Conservation (phyloP, 2,329 filamentous ascomycete species). For the Arthrobotrys pseudoclavata region DNA sequence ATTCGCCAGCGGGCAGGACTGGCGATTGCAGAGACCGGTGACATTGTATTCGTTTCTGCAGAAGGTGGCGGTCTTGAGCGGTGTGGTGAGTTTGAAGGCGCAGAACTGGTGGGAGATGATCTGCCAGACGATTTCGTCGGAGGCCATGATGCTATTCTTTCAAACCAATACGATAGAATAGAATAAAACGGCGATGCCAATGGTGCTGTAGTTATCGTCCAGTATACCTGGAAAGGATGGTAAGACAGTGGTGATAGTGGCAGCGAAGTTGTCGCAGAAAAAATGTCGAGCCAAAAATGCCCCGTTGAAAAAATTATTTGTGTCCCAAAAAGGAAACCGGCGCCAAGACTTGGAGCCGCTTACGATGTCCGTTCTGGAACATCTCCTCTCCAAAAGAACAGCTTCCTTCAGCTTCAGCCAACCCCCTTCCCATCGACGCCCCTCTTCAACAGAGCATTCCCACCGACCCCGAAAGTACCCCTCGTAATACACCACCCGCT, state of each 20-base stretch:
- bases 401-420: constrained; percentile 20
- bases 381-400: constrained; percentile 27
- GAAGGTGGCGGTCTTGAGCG: constrained; percentile 76
- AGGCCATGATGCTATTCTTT: constrained; percentile 74
- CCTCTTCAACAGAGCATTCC: constrained; percentile 23
- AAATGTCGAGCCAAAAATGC: background rate
- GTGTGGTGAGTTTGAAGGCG: constrained; percentile 80
- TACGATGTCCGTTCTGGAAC: constrained; percentile 42
- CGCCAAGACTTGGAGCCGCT: constrained; percentile 56
- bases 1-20: constrained; percentile 92
- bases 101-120: constrained; percentile 97
- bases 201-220: background rate
- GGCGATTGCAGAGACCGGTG: constrained; percentile 83
- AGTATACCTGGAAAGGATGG: background rate
- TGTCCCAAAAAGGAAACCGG: constrained; percentile 32
- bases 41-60: constrained; percentile 96
- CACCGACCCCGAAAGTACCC: constrained; percentile 9
- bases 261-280: constrained; percentile 12
- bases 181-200: background rate
- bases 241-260: background rate
- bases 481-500: background rate
- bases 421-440: constrained; percentile 11
- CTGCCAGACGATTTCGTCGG: constrained; percentile 97
- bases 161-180: background rate
- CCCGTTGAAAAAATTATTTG: constrained; percentile 19